Percentiles rank a stretch among this genome's conserved stretches.
These are phyloP conservation scores for Fusarium domesticum DNA, from an alignment of 2,329 filamentous ascomycete genomes.

Conservation along the genomic window DNA sequence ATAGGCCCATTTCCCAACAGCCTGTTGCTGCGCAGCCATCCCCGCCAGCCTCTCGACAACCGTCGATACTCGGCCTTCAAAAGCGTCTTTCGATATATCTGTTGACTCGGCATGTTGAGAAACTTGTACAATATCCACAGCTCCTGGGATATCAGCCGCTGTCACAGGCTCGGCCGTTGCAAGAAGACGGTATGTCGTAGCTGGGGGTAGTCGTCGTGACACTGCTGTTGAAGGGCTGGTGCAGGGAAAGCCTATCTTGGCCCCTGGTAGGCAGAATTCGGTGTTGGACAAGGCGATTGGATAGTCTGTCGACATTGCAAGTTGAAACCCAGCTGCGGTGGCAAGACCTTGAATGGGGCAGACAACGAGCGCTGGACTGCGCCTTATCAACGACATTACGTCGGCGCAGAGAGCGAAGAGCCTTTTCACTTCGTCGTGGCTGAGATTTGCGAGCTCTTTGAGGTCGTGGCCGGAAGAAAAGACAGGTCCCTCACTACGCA, in stretches of 20 bases:
- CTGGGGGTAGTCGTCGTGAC: conserved; percentile 16
- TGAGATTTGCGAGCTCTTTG: conserved; percentile 16
- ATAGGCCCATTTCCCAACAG: conserved; percentile 26
- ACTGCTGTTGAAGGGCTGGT: conserved; percentile 23
- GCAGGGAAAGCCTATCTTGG: conserved; percentile 25
- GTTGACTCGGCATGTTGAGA: fast-evolving
- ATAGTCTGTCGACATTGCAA: conserved; percentile 24
- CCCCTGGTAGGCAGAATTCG: conserved; percentile 18
- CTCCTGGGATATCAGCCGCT: conserved; percentile 12
- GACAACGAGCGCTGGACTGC: conserved; percentile 22
- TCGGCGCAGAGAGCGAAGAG: conserved; percentile 22
- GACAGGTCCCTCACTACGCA: conserved; percentile 23
- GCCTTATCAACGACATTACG: conserved; percentile 22
- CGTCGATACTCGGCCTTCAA: conserved; percentile 12
- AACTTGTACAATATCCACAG: conserved; percentile 17
- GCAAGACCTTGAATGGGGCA: conserved; percentile 26
- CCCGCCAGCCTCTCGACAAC: conserved; percentile 11
- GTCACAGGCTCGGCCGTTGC: conserved; percentile 16
- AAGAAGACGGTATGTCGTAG: conserved; percentile 18
- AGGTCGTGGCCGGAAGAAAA: conserved; percentile 27
- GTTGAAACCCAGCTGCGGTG: conserved; percentile 26
- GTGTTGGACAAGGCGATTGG: conserved; percentile 18
- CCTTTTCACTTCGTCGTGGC: conserved; percentile 11
- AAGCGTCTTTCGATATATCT: not conserved
- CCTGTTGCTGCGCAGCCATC: conserved; percentile 20